These are phyloP conservation scores for Monilinia aucupariae DNA, from an alignment of 2,329 filamentous ascomycete species.

Conservation along the genomic window DNA sequence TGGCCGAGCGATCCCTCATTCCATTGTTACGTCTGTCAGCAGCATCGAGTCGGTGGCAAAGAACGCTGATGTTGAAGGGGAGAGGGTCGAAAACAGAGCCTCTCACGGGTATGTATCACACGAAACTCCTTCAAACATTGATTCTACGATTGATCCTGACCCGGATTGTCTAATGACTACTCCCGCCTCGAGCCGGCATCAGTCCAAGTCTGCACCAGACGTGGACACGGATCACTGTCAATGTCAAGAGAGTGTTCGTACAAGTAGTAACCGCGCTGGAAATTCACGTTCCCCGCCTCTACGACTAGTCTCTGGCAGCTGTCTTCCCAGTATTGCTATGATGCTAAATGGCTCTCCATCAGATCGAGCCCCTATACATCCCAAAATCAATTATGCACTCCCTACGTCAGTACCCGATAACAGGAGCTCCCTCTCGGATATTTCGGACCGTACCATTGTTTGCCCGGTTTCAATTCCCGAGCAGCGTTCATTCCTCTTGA, in stretches of 20 bases:
- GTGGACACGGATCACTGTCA: background rate
- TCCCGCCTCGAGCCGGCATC: constrained; percentile 1
- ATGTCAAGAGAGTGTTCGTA: background rate
- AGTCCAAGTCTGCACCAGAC: background rate
- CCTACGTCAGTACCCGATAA: background rate
- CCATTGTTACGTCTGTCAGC: background rate
- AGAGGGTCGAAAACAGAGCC: background rate
- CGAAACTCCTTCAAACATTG: background rate
- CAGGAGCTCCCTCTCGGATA: constrained; percentile 16
- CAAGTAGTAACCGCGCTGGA: background rate
- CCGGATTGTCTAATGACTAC: constrained; percentile 14
- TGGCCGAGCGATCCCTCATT: background rate
- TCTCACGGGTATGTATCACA: background rate
- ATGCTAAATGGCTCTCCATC: constrained; percentile 6
- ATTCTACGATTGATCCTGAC: background rate
- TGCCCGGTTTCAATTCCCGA: constrained; percentile 14
- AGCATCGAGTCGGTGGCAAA: background rate
- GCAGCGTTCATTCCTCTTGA: constrained; percentile 20
- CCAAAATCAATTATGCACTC: background rate
- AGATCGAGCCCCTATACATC: background rate
- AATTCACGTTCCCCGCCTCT: background rate
- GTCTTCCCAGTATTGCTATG: constrained; percentile 10
- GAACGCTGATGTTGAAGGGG: background rate
- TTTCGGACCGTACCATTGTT: constrained; percentile 13
- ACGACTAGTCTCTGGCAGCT: background rate